Evolutionary conservation across 805 yeast species (phyloP), one percentile per base, ranked within the genome.

Genomic region (Blastobotrys robertii): DNA sequence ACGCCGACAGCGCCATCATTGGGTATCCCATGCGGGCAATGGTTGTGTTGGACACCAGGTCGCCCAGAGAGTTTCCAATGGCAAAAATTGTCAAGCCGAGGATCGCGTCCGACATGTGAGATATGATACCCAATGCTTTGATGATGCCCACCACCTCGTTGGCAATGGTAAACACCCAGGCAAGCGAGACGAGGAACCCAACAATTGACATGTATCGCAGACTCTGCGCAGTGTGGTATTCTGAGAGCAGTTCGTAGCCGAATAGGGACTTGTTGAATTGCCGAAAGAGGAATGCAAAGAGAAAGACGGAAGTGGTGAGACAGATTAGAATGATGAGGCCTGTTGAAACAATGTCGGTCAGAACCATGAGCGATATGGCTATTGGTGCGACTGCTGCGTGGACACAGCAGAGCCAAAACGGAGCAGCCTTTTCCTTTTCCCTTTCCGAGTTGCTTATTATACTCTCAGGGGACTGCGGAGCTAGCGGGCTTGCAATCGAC

Each of bases 21-120:
- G 95, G 84, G 64, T 76, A 79, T 0, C 95, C 95, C 70, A 84
- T 73, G 44, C 67, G 67, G 0, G 95, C 87, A 19, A 90, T 75
- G 0, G 94, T 81, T 30, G 81, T 59, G 52, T 90, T 86, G 0
- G 96, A 81, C 1, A 88, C 78, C 38, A 88, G 65, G 56, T 90
- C 98, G 4, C 97, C 97, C 5, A 84, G 65, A 1, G 96, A 88
- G 59, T 90, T 92, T 3, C 98, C 97, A 35, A 90, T 64, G 0
- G 97, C 95, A 60, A 90, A 83, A 0, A 90, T 70, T 0, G 97
- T 90, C 8, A 87, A 64, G 0, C 98, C 98, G 19, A 90, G 63
- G 9, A 88, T 71, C 2, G 87, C 86, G 46, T 85, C 92, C 8
- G 86, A 76, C 6, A 90, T 62, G 22, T 74, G 59, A 41, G 76